Conservation (phyloP, 2,329 filamentous ascomycete genomes). For the Sclerotinia glacialis region DNA sequence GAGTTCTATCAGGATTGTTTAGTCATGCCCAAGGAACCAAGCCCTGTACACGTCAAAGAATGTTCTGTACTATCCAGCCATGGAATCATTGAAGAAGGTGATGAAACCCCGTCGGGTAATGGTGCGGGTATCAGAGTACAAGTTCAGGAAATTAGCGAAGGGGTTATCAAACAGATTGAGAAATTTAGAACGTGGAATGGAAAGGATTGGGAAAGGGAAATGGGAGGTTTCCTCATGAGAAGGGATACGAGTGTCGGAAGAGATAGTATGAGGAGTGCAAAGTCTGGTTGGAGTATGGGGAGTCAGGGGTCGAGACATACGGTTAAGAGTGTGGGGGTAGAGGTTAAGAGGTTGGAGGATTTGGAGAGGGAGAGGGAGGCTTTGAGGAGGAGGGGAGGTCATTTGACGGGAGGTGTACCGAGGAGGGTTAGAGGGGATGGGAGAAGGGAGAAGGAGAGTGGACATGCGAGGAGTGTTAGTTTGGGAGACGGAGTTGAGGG, state of each 20-base stretch:
- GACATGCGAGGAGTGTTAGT: neutral
- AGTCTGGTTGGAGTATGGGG: neutral
- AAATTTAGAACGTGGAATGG: slow-evolving; percentile 37
- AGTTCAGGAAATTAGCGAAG: slow-evolving; percentile 11
- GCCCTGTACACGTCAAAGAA: slow-evolving; percentile 12
- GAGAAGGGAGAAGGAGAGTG: neutral
- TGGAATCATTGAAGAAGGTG: slow-evolving; percentile 17
- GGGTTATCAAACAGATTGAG: slow-evolving; percentile 21
- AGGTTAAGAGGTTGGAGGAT: slow-evolving; percentile 21
- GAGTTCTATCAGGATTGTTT: slow-evolving; percentile 36
- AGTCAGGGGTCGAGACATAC: neutral
- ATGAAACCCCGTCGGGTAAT: neutral
- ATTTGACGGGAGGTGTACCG: slow-evolving; percentile 14
- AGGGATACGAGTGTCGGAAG: slow-evolving; percentile 11
- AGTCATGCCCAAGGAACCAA: slow-evolving; percentile 13
- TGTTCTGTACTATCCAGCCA: slow-evolving; percentile 12
- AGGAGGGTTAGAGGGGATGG: neutral
- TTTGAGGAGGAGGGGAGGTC: slow-evolving; percentile 9
- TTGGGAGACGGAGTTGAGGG: neutral
- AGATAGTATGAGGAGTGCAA: slow-evolving; percentile 15
- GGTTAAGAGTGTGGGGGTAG: slow-evolving; percentile 14
- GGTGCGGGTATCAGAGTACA: neutral
- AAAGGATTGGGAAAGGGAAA: slow-evolving; percentile 34
- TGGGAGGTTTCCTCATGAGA: slow-evolving; percentile 23
- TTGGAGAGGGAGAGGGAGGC: slow-evolving; percentile 21